Base-by-base conservation (phyloP, 176 grass and related monocot species). In the Musa acuminata region DNA sequence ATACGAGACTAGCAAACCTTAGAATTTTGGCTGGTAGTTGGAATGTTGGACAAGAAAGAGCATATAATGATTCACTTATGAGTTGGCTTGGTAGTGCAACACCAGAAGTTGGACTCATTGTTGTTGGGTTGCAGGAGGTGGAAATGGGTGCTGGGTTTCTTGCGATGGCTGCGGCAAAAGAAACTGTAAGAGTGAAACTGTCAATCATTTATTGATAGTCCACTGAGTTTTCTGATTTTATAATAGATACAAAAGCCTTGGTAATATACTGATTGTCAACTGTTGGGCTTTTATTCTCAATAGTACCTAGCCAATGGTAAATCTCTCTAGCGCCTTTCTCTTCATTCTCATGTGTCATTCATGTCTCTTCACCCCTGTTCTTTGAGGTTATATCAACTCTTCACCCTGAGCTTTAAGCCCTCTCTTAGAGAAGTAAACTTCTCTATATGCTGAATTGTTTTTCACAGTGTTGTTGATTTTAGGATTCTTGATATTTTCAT, bases 101-200 rank as follows among this genome's bases (percentile, higher is more conserved):
- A 83, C 89, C 82, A 72, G 90, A 93, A 82, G 95, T 91, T 82
- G 95, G 88, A 59, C 70, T 99, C 54, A 82, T 99, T 25, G 90
- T 99, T 50, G 84, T 99, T 81, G 95, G 95, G 69, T 87, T 99
- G 76, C 95, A 99, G 77, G 95, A 99, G 88, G 95, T 99, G 51
- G 95, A 99, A 84, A 99, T 99, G 95, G 95, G 95, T 68, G 95
- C 95, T 24, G 95, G 95, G 43, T 90, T 99, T 89, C 90, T 99
- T 27, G 95, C 95, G 72, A 94, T 94, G 84, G 87, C 90, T 83
- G 95, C 95, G 20, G 95, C 90, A 74, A 99, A 99, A 87, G 95
- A 99, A 91, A 91, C 90, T 87, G 95, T 99, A 89, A 84, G 85
- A n/a, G 48, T 27, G 26, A 27, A 27, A 27, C 26, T 27, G 26